Evolutionary conservation across 192 early-diverging fungal species (phyloP).

Genomic region (Nowakowskiella sp.): DNA sequence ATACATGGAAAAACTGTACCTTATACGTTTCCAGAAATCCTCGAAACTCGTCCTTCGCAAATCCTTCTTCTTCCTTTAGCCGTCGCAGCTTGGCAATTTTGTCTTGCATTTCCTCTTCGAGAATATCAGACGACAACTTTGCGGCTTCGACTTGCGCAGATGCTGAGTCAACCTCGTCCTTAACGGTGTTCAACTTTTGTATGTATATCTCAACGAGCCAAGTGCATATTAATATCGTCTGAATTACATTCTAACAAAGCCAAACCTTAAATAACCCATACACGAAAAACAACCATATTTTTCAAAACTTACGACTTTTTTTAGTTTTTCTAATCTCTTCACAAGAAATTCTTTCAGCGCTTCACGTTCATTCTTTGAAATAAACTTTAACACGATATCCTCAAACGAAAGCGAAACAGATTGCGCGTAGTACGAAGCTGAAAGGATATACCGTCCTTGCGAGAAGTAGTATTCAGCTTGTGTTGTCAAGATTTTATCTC

Average conservation of each 20-base stretch:
- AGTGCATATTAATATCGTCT: slow-evolving; percentile 69
- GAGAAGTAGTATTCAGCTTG: slow-evolving; percentile 85
- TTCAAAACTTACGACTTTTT: slow-evolving; percentile 42
- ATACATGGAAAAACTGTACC: slow-evolving; percentile 24
- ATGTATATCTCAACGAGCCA: slow-evolving; percentile 90
- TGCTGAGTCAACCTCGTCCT: slow-evolving; percentile 12
- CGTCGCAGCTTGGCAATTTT: neutral
- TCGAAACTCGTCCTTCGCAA: slow-evolving; percentile 62
- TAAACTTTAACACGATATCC: slow-evolving; percentile 81
- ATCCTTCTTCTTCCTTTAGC: slow-evolving; percentile 47
- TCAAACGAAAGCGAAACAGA: slow-evolving; percentile 72
- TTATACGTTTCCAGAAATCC: slow-evolving; percentile 64
- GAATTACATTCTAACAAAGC: slow-evolving; percentile 59
- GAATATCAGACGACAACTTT: slow-evolving; percentile 20
- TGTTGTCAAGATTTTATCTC: slow-evolving; percentile 67
- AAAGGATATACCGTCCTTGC: slow-evolving; percentile 58
- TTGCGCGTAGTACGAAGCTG: slow-evolving; percentile 84
- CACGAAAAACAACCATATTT: neutral
- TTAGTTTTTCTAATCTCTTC: slow-evolving; percentile 62
- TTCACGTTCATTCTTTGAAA: slow-evolving; percentile 59
- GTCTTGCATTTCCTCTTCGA: slow-evolving; percentile 15
- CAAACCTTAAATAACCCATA: slow-evolving; percentile 2
- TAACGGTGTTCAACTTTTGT: slow-evolving; percentile 59
- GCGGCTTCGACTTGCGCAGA: slow-evolving; percentile 15
- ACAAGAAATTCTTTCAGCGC: slow-evolving; percentile 73